Conservation (phyloP, 169 alveolate species). For the Plasmodium blacklocki region DNA sequence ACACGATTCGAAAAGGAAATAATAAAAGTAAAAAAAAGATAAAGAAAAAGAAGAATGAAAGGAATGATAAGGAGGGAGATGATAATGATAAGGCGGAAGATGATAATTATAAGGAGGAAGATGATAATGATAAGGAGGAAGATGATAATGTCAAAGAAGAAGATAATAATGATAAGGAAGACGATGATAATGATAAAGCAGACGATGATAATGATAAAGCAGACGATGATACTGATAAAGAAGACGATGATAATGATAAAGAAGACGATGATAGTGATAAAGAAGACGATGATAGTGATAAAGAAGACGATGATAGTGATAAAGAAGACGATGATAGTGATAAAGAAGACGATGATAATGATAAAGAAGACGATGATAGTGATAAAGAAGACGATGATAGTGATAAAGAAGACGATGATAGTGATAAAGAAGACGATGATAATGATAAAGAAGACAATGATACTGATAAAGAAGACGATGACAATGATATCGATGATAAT, state of each 20-base stretch:
- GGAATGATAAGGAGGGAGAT: neutral
- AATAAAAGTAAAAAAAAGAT: neutral
- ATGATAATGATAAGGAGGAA: neutral
- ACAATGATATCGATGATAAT: neutral
- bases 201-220: conserved; percentile 9
- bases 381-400: neutral
- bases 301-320: neutral
- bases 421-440: neutral
- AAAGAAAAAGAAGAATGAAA: neutral
- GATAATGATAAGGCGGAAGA: neutral
- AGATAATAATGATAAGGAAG: neutral
- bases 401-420: neutral
- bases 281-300: neutral
- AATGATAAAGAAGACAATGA: neutral
- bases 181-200: neutral
- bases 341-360: neutral
- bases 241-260: neutral
- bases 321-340: neutral
- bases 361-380: neutral
- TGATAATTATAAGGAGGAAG: neutral
- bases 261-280: neutral
- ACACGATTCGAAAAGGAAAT: neutral
- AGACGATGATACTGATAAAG: neutral
- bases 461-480: neutral
- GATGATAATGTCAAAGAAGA: neutral